These are phyloP conservation scores for Cladosporium sp. DNA, from an alignment of 2,329 filamentous ascomycete species.

Conservation along the genomic window DNA sequence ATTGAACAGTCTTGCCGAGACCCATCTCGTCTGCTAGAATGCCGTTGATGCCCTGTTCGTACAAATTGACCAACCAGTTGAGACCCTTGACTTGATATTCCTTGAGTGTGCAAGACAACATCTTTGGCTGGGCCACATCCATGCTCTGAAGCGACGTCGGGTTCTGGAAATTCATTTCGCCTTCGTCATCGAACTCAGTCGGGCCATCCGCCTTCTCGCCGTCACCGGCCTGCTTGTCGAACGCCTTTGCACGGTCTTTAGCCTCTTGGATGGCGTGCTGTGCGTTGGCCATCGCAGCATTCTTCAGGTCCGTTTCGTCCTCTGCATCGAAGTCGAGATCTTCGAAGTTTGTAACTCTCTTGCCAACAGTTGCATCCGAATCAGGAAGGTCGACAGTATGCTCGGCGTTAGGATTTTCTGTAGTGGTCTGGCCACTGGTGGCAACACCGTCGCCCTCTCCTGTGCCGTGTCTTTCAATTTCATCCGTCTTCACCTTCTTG, in stretches of 20 bases:
- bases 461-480: conserved; percentile 86
- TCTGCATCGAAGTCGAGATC: conserved; percentile 94
- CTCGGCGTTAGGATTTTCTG: conserved; percentile 35
- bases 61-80: conserved; percentile 98
- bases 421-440: conserved; percentile 48
- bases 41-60: conserved; percentile 99
- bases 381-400: conserved; percentile 47
- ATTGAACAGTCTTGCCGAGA: conserved; percentile 97
- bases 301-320: conserved; percentile 74
- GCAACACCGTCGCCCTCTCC: conserved; percentile 62
- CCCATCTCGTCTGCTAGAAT: conserved; percentile 99
- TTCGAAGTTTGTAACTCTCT: conserved; percentile 88
- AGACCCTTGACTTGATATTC: conserved; percentile 99
- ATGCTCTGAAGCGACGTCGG: conserved; percentile 91
- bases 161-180: conserved; percentile 99
- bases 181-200: conserved; percentile 76
- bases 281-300: conserved; percentile 89
- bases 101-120: conserved; percentile 90
- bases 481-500: conserved; percentile 97
- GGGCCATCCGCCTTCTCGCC: conserved; percentile 37
- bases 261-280: conserved; percentile 94
- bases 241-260: conserved; percentile 85
- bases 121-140: conserved; percentile 88
- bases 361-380: conserved; percentile 47
- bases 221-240: conserved; percentile 69